Evolutionary conservation across 495 filamentous ascomycete genomes (phyloP), one percentile per base, ranked within the genome.

Genomic region (Bombardia bombarda): DNA sequence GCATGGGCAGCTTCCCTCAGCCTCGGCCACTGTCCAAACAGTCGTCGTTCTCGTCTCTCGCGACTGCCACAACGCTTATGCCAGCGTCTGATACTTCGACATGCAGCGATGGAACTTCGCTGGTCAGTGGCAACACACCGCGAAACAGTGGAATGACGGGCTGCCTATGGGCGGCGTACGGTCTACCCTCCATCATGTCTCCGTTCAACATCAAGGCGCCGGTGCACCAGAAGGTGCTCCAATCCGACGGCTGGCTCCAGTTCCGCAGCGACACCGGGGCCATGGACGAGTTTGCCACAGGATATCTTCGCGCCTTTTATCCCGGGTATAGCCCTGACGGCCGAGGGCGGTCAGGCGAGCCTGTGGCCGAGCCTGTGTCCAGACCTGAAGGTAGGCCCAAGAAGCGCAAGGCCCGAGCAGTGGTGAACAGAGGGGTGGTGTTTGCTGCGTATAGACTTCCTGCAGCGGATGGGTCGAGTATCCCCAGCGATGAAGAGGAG

Each of bases 251-350:
- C 28, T 70, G 67, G 67, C 53, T 66, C n/a, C 63, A 68, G 36
- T 66, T 65, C 22, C 57, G 62, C 19, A 57, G 49, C 38, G 46
- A 56, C 6, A 46, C 51, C 18, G 51, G 50, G 5, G 31, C 42
- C 4, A 16, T 19, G 2, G 62, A 65, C 14, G 60, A 63, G 33
- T 61, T 60, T n/a, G 59, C 61, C 10, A 49, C 53, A 2, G 63
- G 63, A 0, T 70, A 66, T 49, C 62, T 55, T 31, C 62, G 59
- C 39, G 56, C 67, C 3, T 70, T 70, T 18, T 61, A 63, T 40
- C 58, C 56, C 4, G 60, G 56, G 9, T 30, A 61, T 25, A 51
- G 22, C 38, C 50, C 49, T 6, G 44, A 44, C 14, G 23, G 45
- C n/a, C n/a, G n/a, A n/a, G n/a, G n/a, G n/a, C n/a, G n/a, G n/a